phyloP scores from a whole-genome alignment of 179 eudicot genomes.

The Amaranthus tricolor region DNA sequence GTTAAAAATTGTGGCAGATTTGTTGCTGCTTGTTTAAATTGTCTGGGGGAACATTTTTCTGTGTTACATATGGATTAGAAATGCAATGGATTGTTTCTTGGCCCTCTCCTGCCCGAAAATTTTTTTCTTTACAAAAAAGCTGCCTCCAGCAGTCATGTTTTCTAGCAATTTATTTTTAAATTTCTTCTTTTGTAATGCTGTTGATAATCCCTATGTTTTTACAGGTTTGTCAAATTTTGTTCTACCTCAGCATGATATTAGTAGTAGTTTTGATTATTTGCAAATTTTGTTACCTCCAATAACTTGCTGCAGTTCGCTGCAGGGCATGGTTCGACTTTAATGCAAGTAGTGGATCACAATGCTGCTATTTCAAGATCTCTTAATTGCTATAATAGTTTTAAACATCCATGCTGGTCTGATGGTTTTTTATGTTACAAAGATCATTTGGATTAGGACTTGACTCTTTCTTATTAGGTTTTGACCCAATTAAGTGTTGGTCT shows the following conservation, averaged over 20 bases:
- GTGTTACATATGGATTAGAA: background rate
- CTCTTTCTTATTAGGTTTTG: conserved; percentile 16
- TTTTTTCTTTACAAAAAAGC: background rate
- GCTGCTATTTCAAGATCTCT: conserved; percentile 40
- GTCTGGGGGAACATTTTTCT: background rate
- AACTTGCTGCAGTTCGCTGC: conserved; percentile 51
- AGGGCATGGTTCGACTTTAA: conserved; percentile 45
- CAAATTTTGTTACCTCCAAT: conserved; percentile 23
- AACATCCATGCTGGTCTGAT: conserved; percentile 25
- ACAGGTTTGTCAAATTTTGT: conserved; percentile 41
- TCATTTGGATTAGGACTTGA: conserved; percentile 19
- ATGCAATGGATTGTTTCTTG: background rate
- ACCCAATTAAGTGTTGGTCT: conserved; percentile 17
- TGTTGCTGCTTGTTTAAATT: conserved; percentile 10
- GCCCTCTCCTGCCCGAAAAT: background rate
- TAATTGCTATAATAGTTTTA: conserved; percentile 26
- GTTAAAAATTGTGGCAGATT: conserved; percentile 2
- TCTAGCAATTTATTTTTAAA: background rate
- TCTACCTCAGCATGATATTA: conserved; percentile 16
- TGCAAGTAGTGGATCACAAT: conserved; percentile 50
- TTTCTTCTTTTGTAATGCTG: background rate
- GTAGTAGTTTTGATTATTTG: conserved; percentile 19
- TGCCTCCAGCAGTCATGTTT: conserved; percentile 6
- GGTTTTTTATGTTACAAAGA: conserved; percentile 1
- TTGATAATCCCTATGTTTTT: conserved; percentile 20